These are phyloP conservation scores for Termitomyces sp. DNA, from an alignment of 768 basidiomycete species.

Conservation along the genomic window DNA sequence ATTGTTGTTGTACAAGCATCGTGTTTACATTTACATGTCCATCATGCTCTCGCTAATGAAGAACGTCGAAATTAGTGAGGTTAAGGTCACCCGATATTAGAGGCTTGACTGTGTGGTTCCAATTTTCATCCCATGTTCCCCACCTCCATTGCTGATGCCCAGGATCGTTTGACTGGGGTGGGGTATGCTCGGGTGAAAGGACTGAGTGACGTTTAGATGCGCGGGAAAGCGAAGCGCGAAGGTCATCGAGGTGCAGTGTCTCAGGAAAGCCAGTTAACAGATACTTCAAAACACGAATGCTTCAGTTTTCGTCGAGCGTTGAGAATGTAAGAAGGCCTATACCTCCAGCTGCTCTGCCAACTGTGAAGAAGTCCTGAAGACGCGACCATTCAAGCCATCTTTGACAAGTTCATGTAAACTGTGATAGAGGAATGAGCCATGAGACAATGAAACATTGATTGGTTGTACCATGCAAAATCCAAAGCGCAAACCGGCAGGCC, in stretches of 20 bases:
- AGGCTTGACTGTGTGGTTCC: conserved; percentile 64
- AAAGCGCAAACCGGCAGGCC: conserved; percentile 90
- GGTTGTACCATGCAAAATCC: conserved; percentile 70
- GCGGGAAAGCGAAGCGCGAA: conserved; percentile 45
- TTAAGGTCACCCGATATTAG: conserved; percentile 32
- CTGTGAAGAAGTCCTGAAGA: conserved; percentile 64
- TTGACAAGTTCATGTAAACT: conserved; percentile 87
- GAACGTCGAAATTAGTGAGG: not conserved
- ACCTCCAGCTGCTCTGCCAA: conserved; percentile 74
- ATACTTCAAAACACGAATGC: conserved; percentile 27
- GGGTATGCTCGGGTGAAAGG: conserved; percentile 16
- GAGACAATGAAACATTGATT: conserved; percentile 12
- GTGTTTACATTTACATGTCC: not conserved
- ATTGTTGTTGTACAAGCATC: conserved; percentile 7
- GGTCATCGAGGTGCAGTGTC: conserved; percentile 39
- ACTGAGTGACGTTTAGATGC: conserved; percentile 22
- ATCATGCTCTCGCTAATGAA: not conserved
- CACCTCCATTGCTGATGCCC: conserved; percentile 43
- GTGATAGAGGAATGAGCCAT: conserved; percentile 2
- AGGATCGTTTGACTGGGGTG: conserved; percentile 14
- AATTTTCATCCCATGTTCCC: conserved; percentile 84
- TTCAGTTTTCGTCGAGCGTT: conserved; percentile 1
- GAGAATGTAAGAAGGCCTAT: conserved; percentile 13
- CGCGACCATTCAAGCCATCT: conserved; percentile 76
- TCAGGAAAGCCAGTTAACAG: conserved; percentile 59